Evolutionary conservation across 495 filamentous ascomycete genomes (phyloP), one percentile per base, ranked within the genome.

Genomic region (Neurospora sp.): DNA sequence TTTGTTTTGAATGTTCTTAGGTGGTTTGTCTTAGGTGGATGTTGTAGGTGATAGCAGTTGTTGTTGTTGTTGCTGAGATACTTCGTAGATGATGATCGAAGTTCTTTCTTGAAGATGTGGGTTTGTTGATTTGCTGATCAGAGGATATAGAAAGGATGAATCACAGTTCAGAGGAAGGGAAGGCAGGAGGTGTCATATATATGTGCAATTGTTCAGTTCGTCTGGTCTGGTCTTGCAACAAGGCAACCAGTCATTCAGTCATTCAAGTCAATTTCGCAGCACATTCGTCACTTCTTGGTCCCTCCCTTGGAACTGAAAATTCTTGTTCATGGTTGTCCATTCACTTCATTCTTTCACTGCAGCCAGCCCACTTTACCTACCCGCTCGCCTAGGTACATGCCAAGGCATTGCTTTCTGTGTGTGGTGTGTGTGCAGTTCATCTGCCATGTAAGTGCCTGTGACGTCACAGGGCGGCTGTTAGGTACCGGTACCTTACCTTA

Each of bases 11-110:
- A 5, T 46, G 44, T 48, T 59, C 48, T 31, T 71, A 79, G 75
- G 76, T 82, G 69, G 11, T 42, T 74, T 70, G 40, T 73, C 73
- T 39, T 69, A 69, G 18, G 70, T 78, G 69, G 72, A 35, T 35
- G 40, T 75, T 74, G 68, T 73, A 20, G 72, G 70, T 40, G 70
- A 35, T 40, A 41, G 69, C 68, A 73, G 70, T 16, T 73, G 40
- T 61, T 71, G 61, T 61, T 71, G 61, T 61, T 73, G 27, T 72
- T 48, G 70, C 9, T 40, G 40, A 40, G 40, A 44, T 72, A 39
- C 37, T 69, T 70, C 53, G 72, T 42, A 42, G 68, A 41, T 70
- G 18, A 35, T 74, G 18, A 35, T 74, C 71, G 69, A 27, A 72
- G 27, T 70, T 70, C 61, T 48, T 73, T 31, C 18, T 42, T 44